Evolutionary conservation across 2,329 filamentous ascomycete species (phyloP).

Genomic region (Cytospora leucostoma): DNA sequence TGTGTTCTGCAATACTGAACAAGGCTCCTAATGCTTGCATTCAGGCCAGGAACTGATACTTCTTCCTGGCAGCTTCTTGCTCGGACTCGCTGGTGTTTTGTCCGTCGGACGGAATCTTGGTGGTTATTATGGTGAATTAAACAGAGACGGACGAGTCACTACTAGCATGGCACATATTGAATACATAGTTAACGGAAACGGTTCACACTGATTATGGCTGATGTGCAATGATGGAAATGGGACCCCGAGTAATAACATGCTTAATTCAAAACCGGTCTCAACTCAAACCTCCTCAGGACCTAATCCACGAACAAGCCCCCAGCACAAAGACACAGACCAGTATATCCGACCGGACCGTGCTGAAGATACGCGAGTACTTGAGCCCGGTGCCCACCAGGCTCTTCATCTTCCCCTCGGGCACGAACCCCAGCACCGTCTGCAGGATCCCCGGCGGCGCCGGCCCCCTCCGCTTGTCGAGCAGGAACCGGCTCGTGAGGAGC

Average conservation of each 20-base stretch:
- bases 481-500: slow-evolving; percentile 70
- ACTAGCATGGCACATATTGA: no score
- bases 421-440: slow-evolving; percentile 62
- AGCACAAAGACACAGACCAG: slow-evolving; percentile 76
- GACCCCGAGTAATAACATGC: background rate
- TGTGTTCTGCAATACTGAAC: no score
- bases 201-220: no score
- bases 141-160: no score
- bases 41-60: no score
- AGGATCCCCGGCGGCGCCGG: slow-evolving; percentile 63
- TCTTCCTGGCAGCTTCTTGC: no score
- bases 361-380: slow-evolving; percentile 70
- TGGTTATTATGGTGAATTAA: no score
- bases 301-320: slow-evolving; percentile 56
- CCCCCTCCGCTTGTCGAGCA: slow-evolving; percentile 63
- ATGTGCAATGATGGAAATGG: background rate
- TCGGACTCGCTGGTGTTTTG: no score
- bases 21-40: no score
- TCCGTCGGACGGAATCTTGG: no score
- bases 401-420: slow-evolving; percentile 64
- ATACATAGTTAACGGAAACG: no score
- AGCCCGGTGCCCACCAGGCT: slow-evolving; percentile 50
- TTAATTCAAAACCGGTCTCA: no score
- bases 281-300: slow-evolving; percentile 24
- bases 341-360: slow-evolving; percentile 71